A percentile compares a stretch with the other conserved stretches of the same genome.
These are phyloP conservation scores for Adansonia rubrostipa DNA, from an alignment of 441 rosid species.

Conservation along the genomic window DNA sequence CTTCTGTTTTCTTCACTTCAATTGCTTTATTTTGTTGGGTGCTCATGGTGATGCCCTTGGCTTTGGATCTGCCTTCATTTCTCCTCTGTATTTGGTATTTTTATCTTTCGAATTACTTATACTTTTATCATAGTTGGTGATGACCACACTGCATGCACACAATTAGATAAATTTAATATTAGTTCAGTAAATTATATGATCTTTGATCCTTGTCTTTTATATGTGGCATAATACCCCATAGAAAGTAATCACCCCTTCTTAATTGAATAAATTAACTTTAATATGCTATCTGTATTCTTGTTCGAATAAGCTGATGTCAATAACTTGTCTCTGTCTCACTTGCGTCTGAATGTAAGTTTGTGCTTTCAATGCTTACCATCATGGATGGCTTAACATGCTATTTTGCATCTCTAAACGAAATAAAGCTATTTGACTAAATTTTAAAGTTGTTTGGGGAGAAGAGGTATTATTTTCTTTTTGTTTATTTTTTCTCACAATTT, in stretches of 20 bases:
- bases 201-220: slow-evolving; percentile 27
- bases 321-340: neutral
- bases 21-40: neutral
- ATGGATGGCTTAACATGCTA: neutral
- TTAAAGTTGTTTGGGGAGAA: neutral
- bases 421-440: neutral
- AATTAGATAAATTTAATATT: too few relatives aligned
- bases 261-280: neutral
- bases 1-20: neutral
- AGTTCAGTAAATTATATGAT: slow-evolving; percentile 34
- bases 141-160: neutral
- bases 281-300: slow-evolving; percentile 7
- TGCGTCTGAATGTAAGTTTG: slow-evolving; percentile 5
- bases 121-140: neutral
- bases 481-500: neutral
- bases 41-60: slow-evolving; percentile 63
- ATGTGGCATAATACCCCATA: neutral
- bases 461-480: neutral
- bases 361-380: neutral
- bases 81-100: slow-evolving; percentile 66
- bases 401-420: neutral
- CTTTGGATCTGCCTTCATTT: slow-evolving; percentile 73
- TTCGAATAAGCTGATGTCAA: neutral
- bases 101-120: neutral
- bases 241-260: neutral